Percentiles rank a stretch among this genome's conserved stretches.
phyloP scores from a whole-genome alignment of 176 grass and related monocot genomes.

The Themeda triandra region DNA sequence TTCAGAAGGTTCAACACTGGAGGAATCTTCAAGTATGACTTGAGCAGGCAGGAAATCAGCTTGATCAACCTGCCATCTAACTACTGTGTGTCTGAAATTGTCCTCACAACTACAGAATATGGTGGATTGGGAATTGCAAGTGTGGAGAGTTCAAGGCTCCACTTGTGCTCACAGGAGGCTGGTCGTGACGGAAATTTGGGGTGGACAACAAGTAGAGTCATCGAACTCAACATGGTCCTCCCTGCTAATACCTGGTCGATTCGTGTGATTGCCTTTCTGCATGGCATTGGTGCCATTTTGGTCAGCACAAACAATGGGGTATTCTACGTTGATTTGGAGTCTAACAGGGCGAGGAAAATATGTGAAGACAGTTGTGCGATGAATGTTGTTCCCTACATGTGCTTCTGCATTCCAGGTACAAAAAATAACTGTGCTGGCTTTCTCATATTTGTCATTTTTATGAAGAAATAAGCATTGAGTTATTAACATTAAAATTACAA shows the following conservation, averaged over 20 bases:
- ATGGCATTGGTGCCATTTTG: background rate
- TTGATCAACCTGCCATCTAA: background rate
- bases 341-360: background rate
- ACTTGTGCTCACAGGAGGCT: background rate
- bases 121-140: background rate
- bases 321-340: background rate
- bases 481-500: no score
- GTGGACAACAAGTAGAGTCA: background rate
- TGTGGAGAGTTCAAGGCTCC: background rate
- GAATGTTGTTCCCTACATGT: background rate
- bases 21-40: background rate
- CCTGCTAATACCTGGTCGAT: background rate
- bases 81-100: rapidly evolving
- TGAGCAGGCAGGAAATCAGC: background rate
- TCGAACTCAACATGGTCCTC: background rate
- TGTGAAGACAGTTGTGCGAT: background rate
- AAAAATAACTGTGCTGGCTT: no score
- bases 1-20: no score
- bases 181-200: no score
- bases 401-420: no score
- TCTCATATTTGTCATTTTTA: no score
- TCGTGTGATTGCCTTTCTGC: background rate
- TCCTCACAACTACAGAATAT: background rate
- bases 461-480: no score
- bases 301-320: background rate